phyloP scores from a whole-genome alignment of 441 rosid species.

The Codiaeum variegatum region DNA sequence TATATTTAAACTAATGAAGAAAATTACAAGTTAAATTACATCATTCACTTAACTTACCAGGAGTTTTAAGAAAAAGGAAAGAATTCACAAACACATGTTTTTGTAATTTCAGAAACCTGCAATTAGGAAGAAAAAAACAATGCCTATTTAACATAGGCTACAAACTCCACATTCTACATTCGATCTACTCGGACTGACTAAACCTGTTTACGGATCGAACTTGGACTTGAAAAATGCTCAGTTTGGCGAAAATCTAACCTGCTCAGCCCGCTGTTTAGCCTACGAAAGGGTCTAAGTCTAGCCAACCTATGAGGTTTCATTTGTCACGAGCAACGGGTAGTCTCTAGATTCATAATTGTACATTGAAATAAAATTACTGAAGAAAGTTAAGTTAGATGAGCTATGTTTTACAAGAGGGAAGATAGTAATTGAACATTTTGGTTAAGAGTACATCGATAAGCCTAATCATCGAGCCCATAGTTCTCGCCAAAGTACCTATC shows the following conservation, averaged over 20 bases:
- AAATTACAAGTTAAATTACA: no score
- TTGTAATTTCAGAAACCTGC: neutral
- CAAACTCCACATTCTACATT: neutral
- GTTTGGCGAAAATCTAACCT: no score
- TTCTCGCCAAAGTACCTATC: slow-evolving; percentile 89
- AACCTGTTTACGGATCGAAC: no score
- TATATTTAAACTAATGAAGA: no score
- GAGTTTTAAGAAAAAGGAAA: neutral
- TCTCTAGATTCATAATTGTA: slow-evolving; percentile 1
- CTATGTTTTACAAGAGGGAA: neutral
- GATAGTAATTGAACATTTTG: neutral
- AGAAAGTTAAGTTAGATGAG: no score
- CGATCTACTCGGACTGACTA: no score
- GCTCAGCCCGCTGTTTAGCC: slow-evolving; percentile 1
- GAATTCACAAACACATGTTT: no score
- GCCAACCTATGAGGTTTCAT: neutral
- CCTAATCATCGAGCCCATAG: slow-evolving; percentile 62
- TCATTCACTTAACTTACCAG: neutral
- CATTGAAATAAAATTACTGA: neutral
- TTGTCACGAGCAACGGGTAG: neutral
- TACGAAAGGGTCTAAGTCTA: no score
- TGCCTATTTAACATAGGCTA: neutral
- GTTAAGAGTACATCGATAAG: neutral
- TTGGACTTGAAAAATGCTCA: no score
- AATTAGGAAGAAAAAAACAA: neutral